Percentiles rank a stretch among this genome's conserved stretches.
Conservation (phyloP, 306 rosid genomes). For the Ormosia emarginata region DNA sequence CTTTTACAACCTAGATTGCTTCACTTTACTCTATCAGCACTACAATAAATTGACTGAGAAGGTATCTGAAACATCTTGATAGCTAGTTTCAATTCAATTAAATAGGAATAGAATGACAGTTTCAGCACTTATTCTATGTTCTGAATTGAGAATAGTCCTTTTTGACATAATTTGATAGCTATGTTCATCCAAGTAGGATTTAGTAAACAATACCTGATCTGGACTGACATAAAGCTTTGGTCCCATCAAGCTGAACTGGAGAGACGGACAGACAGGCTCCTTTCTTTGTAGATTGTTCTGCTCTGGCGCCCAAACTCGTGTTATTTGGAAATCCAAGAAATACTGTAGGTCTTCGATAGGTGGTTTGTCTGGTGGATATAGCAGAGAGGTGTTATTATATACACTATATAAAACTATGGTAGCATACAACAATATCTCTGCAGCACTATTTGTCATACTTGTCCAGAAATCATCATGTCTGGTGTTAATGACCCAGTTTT, state of each 20-base stretch:
- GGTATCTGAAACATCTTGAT: not conserved
- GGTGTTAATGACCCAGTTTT: not conserved
- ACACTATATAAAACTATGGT: not conserved
- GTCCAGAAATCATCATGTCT: not conserved
- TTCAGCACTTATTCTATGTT: not conserved
- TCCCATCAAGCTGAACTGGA: slow-evolving; percentile 98
- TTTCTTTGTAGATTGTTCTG: slow-evolving; percentile 80
- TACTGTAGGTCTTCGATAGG: slow-evolving; percentile 95
- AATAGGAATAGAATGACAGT: not conserved
- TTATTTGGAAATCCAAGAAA: slow-evolving; percentile 94
- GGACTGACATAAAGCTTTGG: slow-evolving; percentile 92
- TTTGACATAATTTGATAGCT: slow-evolving; percentile 16
- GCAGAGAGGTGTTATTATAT: not conserved
- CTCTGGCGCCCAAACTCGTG: slow-evolving; percentile 90
- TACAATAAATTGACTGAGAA: not conserved
- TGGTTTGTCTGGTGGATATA: slow-evolving; percentile 67
- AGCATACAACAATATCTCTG: not conserved
- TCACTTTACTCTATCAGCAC: not conserved
- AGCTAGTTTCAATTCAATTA: slow-evolving; percentile 4
- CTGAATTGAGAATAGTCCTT: not conserved
- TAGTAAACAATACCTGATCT: slow-evolving; percentile 67
- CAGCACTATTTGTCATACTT: not conserved
- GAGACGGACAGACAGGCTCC: slow-evolving; percentile 83
- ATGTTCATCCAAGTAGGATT: not conserved
- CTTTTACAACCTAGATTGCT: not conserved